Evolutionary conservation across 2,329 filamentous ascomycete genomes (phyloP).

Genomic region (Ophiosphaerella narmari): DNA sequence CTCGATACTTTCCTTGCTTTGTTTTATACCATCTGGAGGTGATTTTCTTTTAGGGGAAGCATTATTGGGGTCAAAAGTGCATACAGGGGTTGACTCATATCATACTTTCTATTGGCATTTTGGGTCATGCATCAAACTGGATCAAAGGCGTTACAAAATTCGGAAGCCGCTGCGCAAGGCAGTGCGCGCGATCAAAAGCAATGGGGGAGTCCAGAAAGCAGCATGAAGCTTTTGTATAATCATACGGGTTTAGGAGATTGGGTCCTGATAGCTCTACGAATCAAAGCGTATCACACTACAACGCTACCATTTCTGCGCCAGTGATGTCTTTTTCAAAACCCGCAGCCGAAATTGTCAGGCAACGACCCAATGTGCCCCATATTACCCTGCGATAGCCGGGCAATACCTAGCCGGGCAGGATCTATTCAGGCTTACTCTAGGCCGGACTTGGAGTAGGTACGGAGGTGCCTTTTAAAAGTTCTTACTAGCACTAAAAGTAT

Average conservation of each 20-base stretch:
- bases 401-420: too few species aligned
- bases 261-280: conserved; percentile 8
- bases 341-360: too few species aligned
- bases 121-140: conserved; percentile 5
- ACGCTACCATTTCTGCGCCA: not conserved
- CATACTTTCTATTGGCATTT: conserved; percentile 11
- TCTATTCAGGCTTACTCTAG: too few species aligned
- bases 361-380: too few species aligned
- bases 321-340: not conserved
- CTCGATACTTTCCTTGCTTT: conserved; percentile 28
- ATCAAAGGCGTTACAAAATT: conserved; percentile 11
- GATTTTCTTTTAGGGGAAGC: conserved; percentile 66
- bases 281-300: conserved; percentile 7
- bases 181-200: conserved; percentile 11
- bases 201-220: not conserved
- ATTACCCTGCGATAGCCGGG: too few species aligned
- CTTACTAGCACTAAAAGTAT: too few species aligned
- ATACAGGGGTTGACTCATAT: not conserved
- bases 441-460: too few species aligned
- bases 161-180: conserved; percentile 9
- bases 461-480: too few species aligned
- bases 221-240: conserved; percentile 14
- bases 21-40: conserved; percentile 44
- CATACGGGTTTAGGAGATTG: conserved; percentile 4
- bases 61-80: conserved; percentile 35